Evolutionary conservation across 2,329 filamentous ascomycete species (phyloP), one percentile per base, ranked within the genome.

Genomic region (Penicillium nordicum): DNA sequence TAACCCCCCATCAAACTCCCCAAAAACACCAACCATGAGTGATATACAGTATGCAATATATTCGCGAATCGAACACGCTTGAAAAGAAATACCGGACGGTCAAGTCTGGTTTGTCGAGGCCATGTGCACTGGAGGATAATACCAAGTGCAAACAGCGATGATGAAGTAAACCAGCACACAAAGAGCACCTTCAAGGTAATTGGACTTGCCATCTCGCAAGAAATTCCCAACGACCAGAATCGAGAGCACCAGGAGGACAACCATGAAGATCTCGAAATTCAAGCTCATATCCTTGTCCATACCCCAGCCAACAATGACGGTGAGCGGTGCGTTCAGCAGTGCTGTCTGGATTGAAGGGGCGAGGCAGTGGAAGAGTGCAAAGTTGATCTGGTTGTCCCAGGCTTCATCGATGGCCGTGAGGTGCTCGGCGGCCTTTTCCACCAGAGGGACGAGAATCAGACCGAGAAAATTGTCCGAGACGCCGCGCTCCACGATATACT

Each of bases 191-290:
- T 97, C 92, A 5, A 97, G 82, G 68, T 95, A 97, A 69, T 96
- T 95, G 59, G 86, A 90, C 79, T 94, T 93, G 63, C 90, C 86
- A 69, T 97, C 92, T 48, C 91, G 82, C 53, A 97, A 76, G 75
- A 96, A 96, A 59, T 91, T 90, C 1, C 92, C 91, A 37, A 96
- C 89, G 0, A 92, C 90, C 41, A 97, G 79, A 65, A 96, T 93
- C 29, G 90, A 85, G 25, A 97, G 80, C 55, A 97, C 85, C 9
- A 97, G 79, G 61, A 95, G 82, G 55, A 88, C 83, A 21, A 95
- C 82, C 76, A 95, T 90, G 78, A 96, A 96, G 14, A 92, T 80
- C 65, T 94, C 89, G 70, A 96, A 96, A 69, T 91, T 87, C 50
- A 96, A 79, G 60, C 89, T 86, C 83, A 97, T 90, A 6, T 79